Base-by-base conservation (phyloP, 2,329 filamentous ascomycete species). In the Colletotrichum australisinense region DNA sequence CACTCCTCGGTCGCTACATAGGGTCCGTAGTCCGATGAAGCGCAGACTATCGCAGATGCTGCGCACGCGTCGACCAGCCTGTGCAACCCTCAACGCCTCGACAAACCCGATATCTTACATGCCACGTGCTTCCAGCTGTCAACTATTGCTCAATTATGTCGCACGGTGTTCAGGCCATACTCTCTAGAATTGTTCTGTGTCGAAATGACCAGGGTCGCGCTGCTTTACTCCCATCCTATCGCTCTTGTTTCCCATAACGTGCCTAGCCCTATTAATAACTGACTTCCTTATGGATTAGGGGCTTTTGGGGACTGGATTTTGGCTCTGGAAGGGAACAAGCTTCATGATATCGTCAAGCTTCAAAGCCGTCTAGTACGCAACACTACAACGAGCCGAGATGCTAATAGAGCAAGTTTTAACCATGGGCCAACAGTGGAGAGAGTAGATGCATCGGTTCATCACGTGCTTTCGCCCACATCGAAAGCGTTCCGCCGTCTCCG, bases 91-190 rank as follows among this genome's bases (percentile, higher is more conserved):
- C 30, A n/a, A 12, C 70, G 52, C 42, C 59, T 63, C 59, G 63
- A 42, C 59, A 26, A 42, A 11, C 42, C n/a, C 22, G 16, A 30
- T 9, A 8, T n/a, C 12, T 56, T 19, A 7, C 42, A 35, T 35
- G 22, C 60, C 67, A 65, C 67, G 55, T 70, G 59, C 38, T 26
- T 28, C 56, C 46, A 24, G 52, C 19, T 49, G 42, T n/a, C 42
- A 49, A 1, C 16, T 7, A n/a, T n/a, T n/a, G 16, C 42, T 49
- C 19, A 5, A 49, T 49, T 19, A 49, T 9, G 42, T 49, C 42
- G 42, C 42, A 49, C 42, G 42, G 42, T 49, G 42, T 49, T 49
- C 42, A 49, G 42, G 42, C 19, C 42, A 49, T 49, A 9, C 19
- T 4, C 7, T 19, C 42, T 19, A 19, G 19, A 8, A 19, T n/a